Conservation (phyloP, 1,139 yeast species). For the Tardiomyces depauwii region DNA sequence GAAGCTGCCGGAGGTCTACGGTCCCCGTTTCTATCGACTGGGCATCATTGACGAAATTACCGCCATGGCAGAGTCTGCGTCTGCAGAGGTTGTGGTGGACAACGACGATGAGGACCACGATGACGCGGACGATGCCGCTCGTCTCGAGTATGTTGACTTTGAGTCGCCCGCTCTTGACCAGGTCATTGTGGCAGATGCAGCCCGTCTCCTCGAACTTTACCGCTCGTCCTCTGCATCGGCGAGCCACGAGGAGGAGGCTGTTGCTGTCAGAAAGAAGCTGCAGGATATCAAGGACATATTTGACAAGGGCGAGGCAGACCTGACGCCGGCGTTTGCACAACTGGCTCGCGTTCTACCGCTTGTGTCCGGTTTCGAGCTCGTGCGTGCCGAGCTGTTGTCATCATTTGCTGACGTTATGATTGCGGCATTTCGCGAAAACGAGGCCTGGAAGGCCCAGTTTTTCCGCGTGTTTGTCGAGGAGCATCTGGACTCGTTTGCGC, state of each 20-base stretch:
- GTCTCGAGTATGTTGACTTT: conserved; percentile 3
- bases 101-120: background rate
- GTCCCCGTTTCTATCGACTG: conserved; percentile 51
- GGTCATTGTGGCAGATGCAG: background rate
- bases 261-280: background rate
- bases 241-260: background rate
- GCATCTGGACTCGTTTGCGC: conserved; percentile 27
- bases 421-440: conserved; percentile 12
- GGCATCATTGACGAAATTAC: conserved; percentile 52
- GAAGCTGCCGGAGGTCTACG: conserved; percentile 35
- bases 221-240: background rate
- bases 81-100: conserved; percentile 3
- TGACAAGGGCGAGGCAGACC: background rate
- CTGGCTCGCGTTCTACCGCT: conserved; percentile 2
- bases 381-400: conserved; percentile 55
- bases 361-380: conserved; percentile 66
- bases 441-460: conserved; percentile 27
- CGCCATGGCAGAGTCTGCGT: conserved; percentile 15
- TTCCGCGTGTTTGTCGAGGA: conserved; percentile 34
- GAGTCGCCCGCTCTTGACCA: background rate
- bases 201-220: background rate
- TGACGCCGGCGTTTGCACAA: background rate
- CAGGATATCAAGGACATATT: background rate
- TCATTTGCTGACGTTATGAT: conserved; percentile 35
- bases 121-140: background rate